These are phyloP conservation scores for Emericellopsis atlantica DNA, from an alignment of 2,329 filamentous ascomycete species.

Conservation along the genomic window DNA sequence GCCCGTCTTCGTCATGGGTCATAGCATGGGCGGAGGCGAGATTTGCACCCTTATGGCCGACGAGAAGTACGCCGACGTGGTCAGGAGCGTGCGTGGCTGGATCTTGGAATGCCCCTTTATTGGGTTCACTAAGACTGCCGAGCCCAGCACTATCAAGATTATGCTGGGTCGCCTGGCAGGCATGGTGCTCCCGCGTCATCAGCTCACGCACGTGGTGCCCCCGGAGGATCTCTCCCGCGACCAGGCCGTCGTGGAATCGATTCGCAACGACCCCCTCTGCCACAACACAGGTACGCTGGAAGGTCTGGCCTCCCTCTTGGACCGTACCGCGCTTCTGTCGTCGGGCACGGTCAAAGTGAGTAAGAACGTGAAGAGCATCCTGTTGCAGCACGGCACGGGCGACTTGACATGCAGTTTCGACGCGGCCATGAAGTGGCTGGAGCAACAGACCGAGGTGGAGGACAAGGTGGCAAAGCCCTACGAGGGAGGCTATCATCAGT, in stretches of 20 bases:
- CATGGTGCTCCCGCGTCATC: conserved; percentile 52
- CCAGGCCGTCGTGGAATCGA: conserved; percentile 43
- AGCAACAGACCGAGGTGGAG: conserved; percentile 37
- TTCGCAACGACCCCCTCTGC: conserved; percentile 55
- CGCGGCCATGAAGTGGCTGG: conserved; percentile 52
- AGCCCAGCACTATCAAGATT: conserved; percentile 52
- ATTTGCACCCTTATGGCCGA: conserved; percentile 48
- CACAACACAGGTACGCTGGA: conserved; percentile 83
- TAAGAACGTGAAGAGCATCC: conserved; percentile 47
- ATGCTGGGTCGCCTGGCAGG: conserved; percentile 54
- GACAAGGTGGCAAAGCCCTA: conserved; percentile 66
- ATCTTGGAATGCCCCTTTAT: conserved; percentile 71
- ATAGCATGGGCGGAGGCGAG: conserved; percentile 83
- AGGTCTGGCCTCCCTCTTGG: conserved; percentile 64
- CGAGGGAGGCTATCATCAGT: conserved; percentile 66
- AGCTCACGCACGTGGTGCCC: conserved; percentile 55
- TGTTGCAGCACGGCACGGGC: conserved; percentile 63
- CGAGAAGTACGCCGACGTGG: conserved; percentile 37
- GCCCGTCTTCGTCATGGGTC: conserved; percentile 76
- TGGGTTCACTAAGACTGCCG: conserved; percentile 51
- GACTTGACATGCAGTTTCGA: conserved; percentile 59
- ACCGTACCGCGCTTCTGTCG: conserved; percentile 52
- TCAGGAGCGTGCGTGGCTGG: conserved; percentile 55
- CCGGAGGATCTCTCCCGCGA: conserved; percentile 55
- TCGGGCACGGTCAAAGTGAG: conserved; percentile 39